phyloP scores from a whole-genome alignment of 139 green algal genomes.

The Chlorella sp. region DNA sequence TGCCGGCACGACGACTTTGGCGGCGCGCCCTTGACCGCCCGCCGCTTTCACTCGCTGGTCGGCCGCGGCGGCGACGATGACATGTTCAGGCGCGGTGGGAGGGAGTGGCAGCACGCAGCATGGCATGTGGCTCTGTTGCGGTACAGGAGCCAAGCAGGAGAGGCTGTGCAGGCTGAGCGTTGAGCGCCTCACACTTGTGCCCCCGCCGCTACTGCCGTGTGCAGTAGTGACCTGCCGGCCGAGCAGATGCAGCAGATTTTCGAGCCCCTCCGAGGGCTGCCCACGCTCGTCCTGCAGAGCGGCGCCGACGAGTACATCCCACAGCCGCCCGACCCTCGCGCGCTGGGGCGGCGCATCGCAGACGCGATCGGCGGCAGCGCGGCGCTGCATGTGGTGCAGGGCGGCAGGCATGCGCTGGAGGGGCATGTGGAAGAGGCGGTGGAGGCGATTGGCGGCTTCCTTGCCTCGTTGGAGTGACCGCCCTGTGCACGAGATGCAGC shows the following conservation, averaged over 20 bases:
- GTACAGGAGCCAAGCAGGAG: no score
- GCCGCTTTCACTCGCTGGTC: conserved; percentile 42
- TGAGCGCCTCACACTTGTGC: no score
- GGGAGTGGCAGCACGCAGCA: conserved; percentile 20
- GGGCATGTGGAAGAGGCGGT: conserved; percentile 42
- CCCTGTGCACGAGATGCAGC: no score
- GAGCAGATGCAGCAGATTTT: no score
- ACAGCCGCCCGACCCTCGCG: background rate
- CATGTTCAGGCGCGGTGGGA: conserved; percentile 60
- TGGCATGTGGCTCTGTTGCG: no score
- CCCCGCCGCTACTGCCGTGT: no score
- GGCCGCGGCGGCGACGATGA: conserved; percentile 62
- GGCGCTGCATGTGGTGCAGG: conserved; percentile 26
- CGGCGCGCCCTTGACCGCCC: conserved; percentile 50
- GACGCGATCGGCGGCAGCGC: conserved; percentile 33
- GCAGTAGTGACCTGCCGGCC: no score
- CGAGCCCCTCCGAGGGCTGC: conserved; percentile 25
- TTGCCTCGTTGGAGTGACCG: background rate
- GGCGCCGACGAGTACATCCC: conserved; percentile 61
- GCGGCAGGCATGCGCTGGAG: conserved; percentile 35
- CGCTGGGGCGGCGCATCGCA: conserved; percentile 26
- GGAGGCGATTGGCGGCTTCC: conserved; percentile 25
- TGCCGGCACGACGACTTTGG: conserved; percentile 25
- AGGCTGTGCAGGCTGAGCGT: conserved; percentile 8
- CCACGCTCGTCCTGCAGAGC: conserved; percentile 51